Evolutionary conservation across 495 filamentous ascomycete species (phyloP), one percentile per base, ranked within the genome.

Genomic region (Aspergillus bertholletiae): DNA sequence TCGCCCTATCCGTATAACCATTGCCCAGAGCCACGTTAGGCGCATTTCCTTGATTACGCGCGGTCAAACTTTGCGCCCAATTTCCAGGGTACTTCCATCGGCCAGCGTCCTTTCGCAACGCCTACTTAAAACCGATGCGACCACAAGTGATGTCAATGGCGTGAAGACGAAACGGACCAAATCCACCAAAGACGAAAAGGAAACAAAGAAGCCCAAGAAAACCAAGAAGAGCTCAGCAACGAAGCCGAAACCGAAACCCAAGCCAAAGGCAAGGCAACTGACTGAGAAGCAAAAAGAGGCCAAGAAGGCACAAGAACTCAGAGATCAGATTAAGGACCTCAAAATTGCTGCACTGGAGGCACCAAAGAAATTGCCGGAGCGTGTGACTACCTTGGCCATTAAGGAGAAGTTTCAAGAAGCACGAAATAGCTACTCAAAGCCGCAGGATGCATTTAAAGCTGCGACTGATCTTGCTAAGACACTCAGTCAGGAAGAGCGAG

Each of bases 271-370:
- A 43, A 65, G 58, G 51, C 54, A 40, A 20, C 56, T 71, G 61
- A 74, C 65, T 2, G 65, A 68, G 23, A 55, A 64, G 47, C 56
- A 74, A 46, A 67, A 68, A 37, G 61, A 66, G 43, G 28, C 46
- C 5, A 56, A 63, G 55, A 60, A 57, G n/a, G 52, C 46, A 26
- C 32, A 56, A 20, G 34, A 68, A 27, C 34, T 46, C 17, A 61
- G 39, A 17, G 40, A 58, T 7, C 57, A 59, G 0, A 50, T 74
- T 18, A 68, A 58, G 22, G 37, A 68, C 12, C 65, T 77, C 28
- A 74, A 74, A 55, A 49, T 32, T 9, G 56, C 56, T 32, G 67
- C 70, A 4, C 61, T 81, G 34, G 18, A 57, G 6, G 58, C 64
- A 6, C 76, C 76, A 3, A 66, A 66, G 57, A 55, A 45, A 48